Conservation (phyloP, 2,329 filamentous ascomycete species). For the Penicillium sp. region DNA sequence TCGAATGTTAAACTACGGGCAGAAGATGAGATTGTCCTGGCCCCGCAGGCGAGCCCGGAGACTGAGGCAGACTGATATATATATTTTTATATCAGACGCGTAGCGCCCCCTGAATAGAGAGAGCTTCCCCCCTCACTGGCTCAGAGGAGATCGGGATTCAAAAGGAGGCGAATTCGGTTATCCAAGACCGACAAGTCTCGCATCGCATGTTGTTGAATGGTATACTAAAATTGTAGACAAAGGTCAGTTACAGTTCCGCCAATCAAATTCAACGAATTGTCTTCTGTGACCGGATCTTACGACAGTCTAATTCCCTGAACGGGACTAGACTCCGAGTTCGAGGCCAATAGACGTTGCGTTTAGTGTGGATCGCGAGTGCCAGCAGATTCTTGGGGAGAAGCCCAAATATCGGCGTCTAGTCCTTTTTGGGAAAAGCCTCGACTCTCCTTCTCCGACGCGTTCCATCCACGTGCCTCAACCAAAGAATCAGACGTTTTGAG, state of each 20-base stretch:
- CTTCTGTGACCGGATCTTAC: not conserved
- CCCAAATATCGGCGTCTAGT: slow-evolving; percentile 2
- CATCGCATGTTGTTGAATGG: not conserved
- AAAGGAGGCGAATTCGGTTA: not conserved
- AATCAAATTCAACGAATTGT: not conserved
- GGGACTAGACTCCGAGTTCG: not conserved
- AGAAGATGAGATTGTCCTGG: too few species aligned
- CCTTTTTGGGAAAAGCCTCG: not conserved
- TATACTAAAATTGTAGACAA: not conserved
- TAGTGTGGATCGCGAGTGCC: not conserved
- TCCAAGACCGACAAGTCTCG: not conserved
- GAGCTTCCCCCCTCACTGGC: too few species aligned
- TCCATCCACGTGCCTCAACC: not conserved
- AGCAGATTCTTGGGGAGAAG: not conserved
- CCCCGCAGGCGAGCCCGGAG: too few species aligned
- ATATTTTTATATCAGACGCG: too few species aligned
- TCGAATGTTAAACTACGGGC: too few species aligned
- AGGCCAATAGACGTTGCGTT: not conserved
- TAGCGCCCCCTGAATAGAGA: too few species aligned
- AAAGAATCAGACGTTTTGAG: not conserved
- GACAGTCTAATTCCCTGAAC: not conserved
- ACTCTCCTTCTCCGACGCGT: not conserved
- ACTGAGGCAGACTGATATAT: too few species aligned
- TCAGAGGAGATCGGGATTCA: too few species aligned
- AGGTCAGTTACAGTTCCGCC: not conserved